Percentiles rank a stretch among this genome's conserved stretches.
These are phyloP conservation scores for Melaleuca quinquenervia DNA, from an alignment of 345 rosid species.

Conservation along the genomic window DNA sequence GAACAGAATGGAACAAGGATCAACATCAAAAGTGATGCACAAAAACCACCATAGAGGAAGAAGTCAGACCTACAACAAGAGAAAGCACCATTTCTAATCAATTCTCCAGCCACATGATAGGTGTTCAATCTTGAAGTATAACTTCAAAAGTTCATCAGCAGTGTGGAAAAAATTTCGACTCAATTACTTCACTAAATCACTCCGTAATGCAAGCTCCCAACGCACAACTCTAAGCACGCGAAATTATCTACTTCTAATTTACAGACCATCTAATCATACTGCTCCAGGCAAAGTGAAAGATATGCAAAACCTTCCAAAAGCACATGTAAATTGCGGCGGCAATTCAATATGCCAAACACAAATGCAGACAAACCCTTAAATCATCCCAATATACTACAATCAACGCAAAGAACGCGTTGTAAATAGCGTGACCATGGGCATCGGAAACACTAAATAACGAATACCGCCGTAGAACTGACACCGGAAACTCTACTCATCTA, in stretches of 20 bases:
- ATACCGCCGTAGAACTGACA: background rate
- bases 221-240: background rate
- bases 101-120: background rate
- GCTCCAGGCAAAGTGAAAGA: background rate
- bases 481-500: background rate
- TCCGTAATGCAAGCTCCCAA: background rate
- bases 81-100: background rate
- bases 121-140: background rate
- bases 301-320: background rate
- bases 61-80: background rate
- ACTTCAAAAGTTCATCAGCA: background rate
- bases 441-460: background rate
- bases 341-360: background rate
- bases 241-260: background rate
- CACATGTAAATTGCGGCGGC: background rate
- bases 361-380: background rate
- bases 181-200: background rate
- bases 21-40: background rate
- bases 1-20: background rate
- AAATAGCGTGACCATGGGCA: background rate
- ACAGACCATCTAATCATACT: background rate
- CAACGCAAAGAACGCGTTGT: background rate
- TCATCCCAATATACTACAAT: background rate
- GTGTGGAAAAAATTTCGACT: background rate
- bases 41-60: background rate